Evolutionary conservation across 306 rosid genomes (phyloP).

Genomic region (Phaseolus lunatus): DNA sequence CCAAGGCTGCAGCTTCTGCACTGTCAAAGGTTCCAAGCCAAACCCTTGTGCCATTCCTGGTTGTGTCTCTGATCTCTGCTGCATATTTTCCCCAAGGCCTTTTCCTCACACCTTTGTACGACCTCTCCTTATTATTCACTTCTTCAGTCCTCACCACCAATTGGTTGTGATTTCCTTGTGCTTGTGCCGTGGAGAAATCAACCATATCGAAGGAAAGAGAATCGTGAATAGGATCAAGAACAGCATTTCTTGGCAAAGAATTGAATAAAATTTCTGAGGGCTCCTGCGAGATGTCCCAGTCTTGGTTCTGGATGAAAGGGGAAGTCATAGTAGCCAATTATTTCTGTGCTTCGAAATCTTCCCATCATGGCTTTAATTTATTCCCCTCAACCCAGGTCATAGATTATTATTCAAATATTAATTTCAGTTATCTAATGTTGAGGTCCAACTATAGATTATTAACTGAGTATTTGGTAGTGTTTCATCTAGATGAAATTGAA

Average conservation of each 20-base stretch:
- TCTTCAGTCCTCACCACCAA: neutral
- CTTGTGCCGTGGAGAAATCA: conserved; percentile 12
- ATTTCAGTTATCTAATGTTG: neutral
- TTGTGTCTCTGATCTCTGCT: conserved; percentile 54
- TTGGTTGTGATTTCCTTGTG: neutral
- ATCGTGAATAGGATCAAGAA: conserved; percentile 28
- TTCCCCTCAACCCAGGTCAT: neutral
- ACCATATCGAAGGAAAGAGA: conserved; percentile 51
- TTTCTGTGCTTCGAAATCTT: neutral
- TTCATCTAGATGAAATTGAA: too few relatives aligned
- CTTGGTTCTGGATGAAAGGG: neutral
- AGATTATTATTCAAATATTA: neutral
- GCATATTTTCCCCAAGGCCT: conserved; percentile 82
- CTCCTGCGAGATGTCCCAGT: conserved; percentile 2
- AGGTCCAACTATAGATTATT: neutral
- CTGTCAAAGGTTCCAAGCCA: conserved; percentile 90
- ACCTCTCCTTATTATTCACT: neutral
- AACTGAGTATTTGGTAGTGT: too few relatives aligned
- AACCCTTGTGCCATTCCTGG: conserved; percentile 67
- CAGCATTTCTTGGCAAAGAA: neutral
- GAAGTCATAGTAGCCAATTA: conserved; percentile 8
- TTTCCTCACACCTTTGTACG: conserved; percentile 65
- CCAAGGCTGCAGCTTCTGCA: conserved; percentile 80
- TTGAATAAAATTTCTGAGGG: conserved; percentile 10
- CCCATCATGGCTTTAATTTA: neutral